Percentiles rank a stretch among this genome's conserved stretches.
Evolutionary conservation across 371 early-diverging fungal genomes (phyloP).

Genomic region (Amoeboaphelidium protococcarum): DNA sequence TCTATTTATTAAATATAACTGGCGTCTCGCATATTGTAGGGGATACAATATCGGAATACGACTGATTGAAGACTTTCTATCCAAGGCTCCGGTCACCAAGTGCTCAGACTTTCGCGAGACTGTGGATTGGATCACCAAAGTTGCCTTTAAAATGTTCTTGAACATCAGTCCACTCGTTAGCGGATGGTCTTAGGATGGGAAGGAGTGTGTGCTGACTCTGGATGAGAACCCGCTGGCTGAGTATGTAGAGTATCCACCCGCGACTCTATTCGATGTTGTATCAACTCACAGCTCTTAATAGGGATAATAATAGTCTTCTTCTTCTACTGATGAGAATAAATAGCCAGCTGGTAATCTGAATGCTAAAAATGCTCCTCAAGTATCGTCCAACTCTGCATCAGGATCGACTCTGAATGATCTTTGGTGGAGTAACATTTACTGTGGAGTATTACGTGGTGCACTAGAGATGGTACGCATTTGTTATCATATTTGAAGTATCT

Average conservation of each 20-base stretch:
- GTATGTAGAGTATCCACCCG: constrained; percentile 26
- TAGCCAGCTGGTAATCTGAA: constrained; percentile 18
- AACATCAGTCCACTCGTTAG: constrained; percentile 57
- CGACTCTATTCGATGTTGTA: too few species aligned
- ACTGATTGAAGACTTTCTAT: constrained; percentile 83
- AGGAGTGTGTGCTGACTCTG: constrained; percentile 62
- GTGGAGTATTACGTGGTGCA: constrained; percentile 77
- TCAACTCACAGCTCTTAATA: too few species aligned
- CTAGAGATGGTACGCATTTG: constrained; percentile 60
- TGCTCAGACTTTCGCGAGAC: constrained; percentile 75
- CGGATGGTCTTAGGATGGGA: constrained; percentile 46
- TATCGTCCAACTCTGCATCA: neutral
- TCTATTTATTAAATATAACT: neutral
- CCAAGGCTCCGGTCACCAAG: constrained; percentile 44
- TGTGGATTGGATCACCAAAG: constrained; percentile 71
- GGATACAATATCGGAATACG: constrained; percentile 90
- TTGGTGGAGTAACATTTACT: constrained; percentile 84
- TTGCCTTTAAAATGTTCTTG: constrained; percentile 86
- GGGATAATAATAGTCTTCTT: too few species aligned
- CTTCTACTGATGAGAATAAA: constrained; percentile 48
- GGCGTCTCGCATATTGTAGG: constrained; percentile 15
- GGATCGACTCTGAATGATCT: constrained; percentile 25
- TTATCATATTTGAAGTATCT: constrained; percentile 1
- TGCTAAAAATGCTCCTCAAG: neutral
- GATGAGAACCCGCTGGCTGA: constrained; percentile 89